Percentiles rank a stretch among this genome's conserved stretches.
These are phyloP conservation scores for Tuber brumale DNA, from an alignment of 495 filamentous ascomycete species.

Conservation along the genomic window DNA sequence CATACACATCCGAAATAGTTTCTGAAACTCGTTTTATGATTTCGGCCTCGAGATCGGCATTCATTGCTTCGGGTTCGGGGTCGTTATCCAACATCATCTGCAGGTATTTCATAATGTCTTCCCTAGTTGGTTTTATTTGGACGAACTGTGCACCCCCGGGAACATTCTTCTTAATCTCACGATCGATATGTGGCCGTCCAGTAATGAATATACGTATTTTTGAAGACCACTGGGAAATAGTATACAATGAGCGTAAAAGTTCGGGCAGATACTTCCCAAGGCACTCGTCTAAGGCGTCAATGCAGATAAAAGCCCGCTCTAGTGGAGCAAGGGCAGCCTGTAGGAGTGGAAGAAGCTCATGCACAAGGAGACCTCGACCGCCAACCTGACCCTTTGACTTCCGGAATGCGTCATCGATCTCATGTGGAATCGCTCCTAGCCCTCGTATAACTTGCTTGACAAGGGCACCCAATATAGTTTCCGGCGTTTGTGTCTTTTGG, in stretches of 20 bases:
- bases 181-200: not conserved
- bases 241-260: not conserved
- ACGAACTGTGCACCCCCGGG: not conserved
- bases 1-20: too few relatives aligned
- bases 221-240: not conserved
- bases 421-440: not conserved
- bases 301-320: not conserved
- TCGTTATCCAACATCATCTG: not conserved
- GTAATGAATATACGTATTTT: not conserved
- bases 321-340: not conserved
- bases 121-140: not conserved
- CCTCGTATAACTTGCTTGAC: not conserved
- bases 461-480: not conserved
- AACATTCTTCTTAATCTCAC: not conserved
- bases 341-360: not conserved
- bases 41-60: not conserved
- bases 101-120: not conserved
- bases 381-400: not conserved
- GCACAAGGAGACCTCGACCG: not conserved
- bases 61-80: not conserved
- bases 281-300: not conserved
- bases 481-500: not conserved
- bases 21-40: not conserved
- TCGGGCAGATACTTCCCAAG: not conserved
- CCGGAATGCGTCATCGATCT: not conserved